phyloP scores from a whole-genome alignment of 495 filamentous ascomycete genomes.

The Aspergillus hancockii region DNA sequence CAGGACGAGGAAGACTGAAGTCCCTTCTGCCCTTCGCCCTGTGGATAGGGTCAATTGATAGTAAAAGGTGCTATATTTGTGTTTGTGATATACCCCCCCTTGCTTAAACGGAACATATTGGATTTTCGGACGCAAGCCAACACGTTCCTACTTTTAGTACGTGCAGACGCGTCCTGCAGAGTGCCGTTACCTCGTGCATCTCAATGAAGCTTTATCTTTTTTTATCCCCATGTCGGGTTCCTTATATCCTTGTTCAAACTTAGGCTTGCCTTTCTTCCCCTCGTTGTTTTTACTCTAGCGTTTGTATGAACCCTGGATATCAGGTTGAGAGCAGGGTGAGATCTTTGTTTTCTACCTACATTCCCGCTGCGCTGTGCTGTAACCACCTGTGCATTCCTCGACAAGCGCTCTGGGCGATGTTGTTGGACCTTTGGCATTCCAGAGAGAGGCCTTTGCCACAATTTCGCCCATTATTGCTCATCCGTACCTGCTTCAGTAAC shows the following conservation, averaged over 20 bases:
- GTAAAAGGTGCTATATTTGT: conserved; percentile 8
- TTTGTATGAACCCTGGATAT: conserved; percentile 21
- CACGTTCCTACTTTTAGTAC: conserved; percentile 47
- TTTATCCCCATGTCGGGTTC: conserved; percentile 23
- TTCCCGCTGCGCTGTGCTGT: conserved; percentile 33
- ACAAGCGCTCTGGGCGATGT: conserved; percentile 20
- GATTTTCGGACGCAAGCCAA: conserved; percentile 19
- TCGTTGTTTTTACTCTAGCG: conserved; percentile 18
- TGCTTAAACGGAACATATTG: conserved; percentile 27
- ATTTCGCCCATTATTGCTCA: conserved; percentile 30
- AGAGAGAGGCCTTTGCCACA: conserved; percentile 22
- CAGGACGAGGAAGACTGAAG: conserved; percentile 66
- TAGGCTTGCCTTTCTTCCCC: conserved; percentile 23
- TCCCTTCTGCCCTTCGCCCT: conserved; percentile 36
- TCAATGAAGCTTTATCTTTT: conserved; percentile 18
- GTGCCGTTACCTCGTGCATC: conserved; percentile 28
- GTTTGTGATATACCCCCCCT: conserved; percentile 32
- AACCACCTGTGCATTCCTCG: conserved; percentile 24
- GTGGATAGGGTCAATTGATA: conserved; percentile 27
- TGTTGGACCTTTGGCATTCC: conserved; percentile 41
- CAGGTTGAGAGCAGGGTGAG: conserved; percentile 19
- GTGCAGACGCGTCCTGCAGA: conserved; percentile 33
- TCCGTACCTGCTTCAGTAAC: conserved; percentile 26
- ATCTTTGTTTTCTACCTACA: conserved; percentile 33
- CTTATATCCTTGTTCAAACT: conserved; percentile 23